Evolutionary conservation across 2,329 filamentous ascomycete genomes (phyloP).

Genomic region (Pseudocercospora macadamiae): DNA sequence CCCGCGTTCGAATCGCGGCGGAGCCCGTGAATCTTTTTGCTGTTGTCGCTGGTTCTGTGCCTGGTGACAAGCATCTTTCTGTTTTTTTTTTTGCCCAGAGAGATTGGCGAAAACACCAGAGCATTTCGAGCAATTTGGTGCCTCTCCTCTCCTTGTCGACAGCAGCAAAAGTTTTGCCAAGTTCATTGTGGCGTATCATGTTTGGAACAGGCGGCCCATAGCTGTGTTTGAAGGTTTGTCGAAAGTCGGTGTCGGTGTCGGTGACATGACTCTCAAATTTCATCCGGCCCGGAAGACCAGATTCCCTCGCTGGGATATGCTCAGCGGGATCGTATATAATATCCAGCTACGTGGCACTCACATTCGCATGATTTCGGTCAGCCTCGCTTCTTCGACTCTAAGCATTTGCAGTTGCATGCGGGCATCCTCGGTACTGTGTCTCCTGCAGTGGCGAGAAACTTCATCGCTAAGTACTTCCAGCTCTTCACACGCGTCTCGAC

Average conservation of each 20-base stretch:
- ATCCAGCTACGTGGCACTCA: not conserved
- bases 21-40: too few species aligned
- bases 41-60: not conserved
- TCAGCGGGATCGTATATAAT: not conserved
- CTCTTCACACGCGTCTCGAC: slow-evolving; percentile 9
- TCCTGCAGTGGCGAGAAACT: slow-evolving; percentile 5
- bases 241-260: not conserved
- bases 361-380: slow-evolving; percentile 15
- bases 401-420: slow-evolving; percentile 14
- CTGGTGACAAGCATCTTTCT: not conserved
- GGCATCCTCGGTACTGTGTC: slow-evolving; percentile 14
- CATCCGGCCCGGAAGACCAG: not conserved
- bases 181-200: not conserved
- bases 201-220: not conserved
- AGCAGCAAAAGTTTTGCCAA: too few species aligned
- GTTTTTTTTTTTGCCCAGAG: not conserved
- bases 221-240: not conserved
- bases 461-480: slow-evolving; percentile 12
- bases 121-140: too few species aligned
- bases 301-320: slow-evolving; percentile 3
- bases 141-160: too few species aligned
- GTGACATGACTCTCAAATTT: not conserved
- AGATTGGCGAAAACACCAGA: not conserved
- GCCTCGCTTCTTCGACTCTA: slow-evolving; percentile 13
- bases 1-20: not conserved